A percentile compares a stretch with the other conserved stretches of the same genome.
Evolutionary conservation across 2,329 filamentous ascomycete genomes (phyloP).

Genomic region (Stagonosporopsis rhizophila): DNA sequence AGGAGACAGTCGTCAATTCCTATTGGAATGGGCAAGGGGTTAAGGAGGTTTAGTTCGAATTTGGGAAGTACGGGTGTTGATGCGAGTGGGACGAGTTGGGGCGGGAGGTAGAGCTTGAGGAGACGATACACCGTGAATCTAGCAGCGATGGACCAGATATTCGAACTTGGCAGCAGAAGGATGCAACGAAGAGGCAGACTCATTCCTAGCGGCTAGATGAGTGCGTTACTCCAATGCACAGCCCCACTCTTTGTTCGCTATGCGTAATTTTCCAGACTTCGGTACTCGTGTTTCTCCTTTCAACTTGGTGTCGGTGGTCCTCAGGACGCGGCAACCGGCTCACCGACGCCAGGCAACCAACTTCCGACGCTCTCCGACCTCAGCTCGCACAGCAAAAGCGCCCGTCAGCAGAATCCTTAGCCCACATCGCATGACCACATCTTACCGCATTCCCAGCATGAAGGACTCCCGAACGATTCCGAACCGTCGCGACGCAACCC

Average conservation of each 20-base stretch:
- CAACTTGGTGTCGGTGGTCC: background rate
- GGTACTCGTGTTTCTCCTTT: too few species aligned
- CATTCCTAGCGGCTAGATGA: background rate
- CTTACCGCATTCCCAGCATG: background rate
- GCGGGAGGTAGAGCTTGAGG: conserved; percentile 26
- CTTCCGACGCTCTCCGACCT: background rate
- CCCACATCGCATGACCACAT: background rate
- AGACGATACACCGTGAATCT: background rate
- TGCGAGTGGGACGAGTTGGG: conserved; percentile 44
- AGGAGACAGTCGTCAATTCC: conserved; percentile 53
- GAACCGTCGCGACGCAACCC: background rate
- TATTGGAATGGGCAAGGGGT: conserved; percentile 55
- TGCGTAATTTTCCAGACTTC: background rate
- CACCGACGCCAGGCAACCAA: background rate
- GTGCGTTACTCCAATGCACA: too few species aligned
- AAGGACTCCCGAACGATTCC: background rate
- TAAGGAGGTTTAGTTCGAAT: conserved; percentile 55
- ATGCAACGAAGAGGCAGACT: background rate
- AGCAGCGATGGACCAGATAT: too few species aligned
- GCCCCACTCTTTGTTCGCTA: background rate
- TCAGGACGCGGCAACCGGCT: background rate
- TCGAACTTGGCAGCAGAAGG: background rate
- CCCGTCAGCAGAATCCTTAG: conserved; percentile 4
- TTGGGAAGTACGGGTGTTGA: conserved; percentile 50
- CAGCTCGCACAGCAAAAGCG: background rate